These are phyloP conservation scores for Pelargonium cotyledonis DNA, from an alignment of 441 rosid species.

Conservation along the genomic window DNA sequence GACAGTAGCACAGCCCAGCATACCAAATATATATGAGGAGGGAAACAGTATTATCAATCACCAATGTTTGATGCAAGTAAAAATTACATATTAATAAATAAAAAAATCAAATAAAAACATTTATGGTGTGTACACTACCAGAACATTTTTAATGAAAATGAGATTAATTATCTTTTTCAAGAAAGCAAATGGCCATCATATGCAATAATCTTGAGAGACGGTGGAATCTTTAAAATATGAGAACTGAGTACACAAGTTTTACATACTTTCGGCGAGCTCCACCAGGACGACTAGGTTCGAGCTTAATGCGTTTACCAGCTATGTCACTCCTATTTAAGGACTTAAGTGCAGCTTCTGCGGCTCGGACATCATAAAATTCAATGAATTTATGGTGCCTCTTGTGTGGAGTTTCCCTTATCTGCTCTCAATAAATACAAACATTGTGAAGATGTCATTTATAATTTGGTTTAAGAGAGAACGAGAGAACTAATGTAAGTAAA, in stretches of 20 bases:
- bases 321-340: constrained; percentile 80
- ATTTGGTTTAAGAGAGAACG: not conserved
- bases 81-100: constrained; percentile 3
- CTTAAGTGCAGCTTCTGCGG: constrained; percentile 74
- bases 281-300: constrained; percentile 92
- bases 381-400: constrained; percentile 79
- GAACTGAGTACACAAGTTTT: not conserved
- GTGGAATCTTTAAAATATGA: constrained; percentile 6
- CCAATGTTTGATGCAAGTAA: no score
- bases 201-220: not conserved
- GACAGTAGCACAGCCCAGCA: no score
- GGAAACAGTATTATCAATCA: no score
- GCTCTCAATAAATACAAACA: constrained; percentile 23
- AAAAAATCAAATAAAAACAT: not conserved
- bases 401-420: constrained; percentile 87
- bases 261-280: constrained; percentile 75
- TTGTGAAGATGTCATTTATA: not conserved
- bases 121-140: no score
- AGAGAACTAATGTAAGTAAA: not conserved
- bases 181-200: no score
- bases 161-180: no score
- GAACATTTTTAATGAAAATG: no score
- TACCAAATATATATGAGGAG: no score
- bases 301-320: constrained; percentile 88
- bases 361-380: constrained; percentile 83